A percentile compares a stretch with the other conserved stretches of the same genome.
Evolutionary conservation across 2,329 filamentous ascomycete genomes (phyloP).

Genomic region (Graphiopsis chlorocephala): DNA sequence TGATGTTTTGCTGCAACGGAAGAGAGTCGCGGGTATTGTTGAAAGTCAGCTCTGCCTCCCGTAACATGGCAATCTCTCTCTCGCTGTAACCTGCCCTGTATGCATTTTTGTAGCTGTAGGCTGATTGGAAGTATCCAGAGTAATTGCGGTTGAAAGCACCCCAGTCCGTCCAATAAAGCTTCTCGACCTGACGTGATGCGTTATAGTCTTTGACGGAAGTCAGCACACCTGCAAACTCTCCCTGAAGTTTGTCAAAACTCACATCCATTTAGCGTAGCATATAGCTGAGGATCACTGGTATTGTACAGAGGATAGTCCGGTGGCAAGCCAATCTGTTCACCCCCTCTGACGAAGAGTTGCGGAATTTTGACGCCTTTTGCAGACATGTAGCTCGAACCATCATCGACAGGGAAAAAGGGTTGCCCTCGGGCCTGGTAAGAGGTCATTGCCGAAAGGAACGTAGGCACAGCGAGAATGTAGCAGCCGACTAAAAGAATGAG

Average conservation of each 20-base stretch:
- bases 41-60: background rate
- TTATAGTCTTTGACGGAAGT: background rate
- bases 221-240: background rate
- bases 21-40: background rate
- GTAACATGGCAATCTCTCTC: too few species aligned
- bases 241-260: background rate
- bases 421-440: background rate
- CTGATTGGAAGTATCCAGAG: background rate
- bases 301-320: background rate
- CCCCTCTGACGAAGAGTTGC: background rate
- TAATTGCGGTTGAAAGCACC: background rate
- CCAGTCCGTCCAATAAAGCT: background rate
- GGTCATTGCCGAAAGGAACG: background rate
- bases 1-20: background rate
- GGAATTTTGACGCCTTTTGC: background rate
- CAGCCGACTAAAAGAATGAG: background rate
- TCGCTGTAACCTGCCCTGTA: background rate
- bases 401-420: background rate
- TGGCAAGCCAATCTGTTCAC: background rate
- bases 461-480: background rate
- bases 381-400: background rate
- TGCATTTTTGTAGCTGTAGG: background rate
- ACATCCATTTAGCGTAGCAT: background rate
- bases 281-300: background rate
- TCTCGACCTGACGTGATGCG: background rate